Evolutionary conservation across 192 early-diverging fungal genomes (phyloP).

Genomic region (Coemansia sp.): DNA sequence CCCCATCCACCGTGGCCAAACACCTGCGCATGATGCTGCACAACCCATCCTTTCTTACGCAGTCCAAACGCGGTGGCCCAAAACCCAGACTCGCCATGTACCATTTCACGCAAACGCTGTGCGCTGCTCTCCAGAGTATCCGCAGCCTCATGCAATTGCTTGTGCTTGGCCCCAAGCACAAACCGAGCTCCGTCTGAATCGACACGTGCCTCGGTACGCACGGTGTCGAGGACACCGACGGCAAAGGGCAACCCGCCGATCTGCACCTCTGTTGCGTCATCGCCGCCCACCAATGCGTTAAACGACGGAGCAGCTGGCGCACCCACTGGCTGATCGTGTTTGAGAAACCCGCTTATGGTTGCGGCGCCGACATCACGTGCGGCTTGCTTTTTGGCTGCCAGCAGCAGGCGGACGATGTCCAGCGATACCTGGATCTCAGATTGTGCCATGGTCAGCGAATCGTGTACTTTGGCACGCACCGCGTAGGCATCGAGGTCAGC

Average conservation of each 20-base stretch:
- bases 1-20: not conserved
- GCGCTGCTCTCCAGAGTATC: conserved; percentile 28
- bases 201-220: conserved; percentile 16
- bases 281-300: conserved; percentile 24
- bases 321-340: conserved; percentile 19
- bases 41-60: conserved; percentile 35
- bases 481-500: conserved; percentile 35
- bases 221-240: conserved; percentile 28
- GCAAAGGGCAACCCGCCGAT: conserved; percentile 44
- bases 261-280: conserved; percentile 21
- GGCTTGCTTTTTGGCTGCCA: conserved; percentile 39
- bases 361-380: conserved; percentile 5
- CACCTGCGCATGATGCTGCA: conserved; percentile 38
- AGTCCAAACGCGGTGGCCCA: conserved; percentile 49
- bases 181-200: conserved; percentile 20
- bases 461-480: conserved; percentile 39
- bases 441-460: conserved; percentile 39
- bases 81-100: conserved; percentile 25
- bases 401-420: conserved; percentile 46
- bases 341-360: not conserved
- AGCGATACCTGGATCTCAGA: conserved; percentile 50
- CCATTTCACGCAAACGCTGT: conserved; percentile 17
- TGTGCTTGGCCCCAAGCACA: conserved; percentile 52
- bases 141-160: conserved; percentile 38
- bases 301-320: not conserved